phyloP scores from a whole-genome alignment of 1,139 yeast genomes.

The Taphrina wiesneri region DNA sequence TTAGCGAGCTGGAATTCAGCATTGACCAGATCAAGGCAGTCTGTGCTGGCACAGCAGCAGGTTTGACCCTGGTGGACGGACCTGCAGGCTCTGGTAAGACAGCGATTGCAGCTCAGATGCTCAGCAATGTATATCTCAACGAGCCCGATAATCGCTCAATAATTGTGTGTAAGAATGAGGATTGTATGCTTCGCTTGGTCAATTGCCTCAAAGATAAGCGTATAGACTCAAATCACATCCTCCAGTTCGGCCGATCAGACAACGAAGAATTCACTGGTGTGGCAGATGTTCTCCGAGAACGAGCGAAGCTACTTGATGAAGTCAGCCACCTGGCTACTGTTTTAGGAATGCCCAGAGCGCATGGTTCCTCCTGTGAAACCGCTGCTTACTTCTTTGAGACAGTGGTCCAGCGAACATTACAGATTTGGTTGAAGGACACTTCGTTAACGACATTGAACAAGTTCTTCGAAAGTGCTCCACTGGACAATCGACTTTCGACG shows the following conservation, averaged over 20 bases:
- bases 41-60: constrained; percentile 46
- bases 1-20: constrained; percentile 39
- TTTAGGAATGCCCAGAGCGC: constrained; percentile 50
- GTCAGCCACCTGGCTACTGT: constrained; percentile 47
- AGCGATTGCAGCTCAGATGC: constrained; percentile 42
- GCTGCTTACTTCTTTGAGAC: constrained; percentile 48
- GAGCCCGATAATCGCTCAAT: constrained; percentile 47
- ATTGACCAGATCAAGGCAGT: constrained; percentile 47
- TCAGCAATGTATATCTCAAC: constrained; percentile 43
- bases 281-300: background rate
- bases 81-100: constrained; percentile 56
- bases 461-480: constrained; percentile 39
- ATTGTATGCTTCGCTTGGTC: background rate
- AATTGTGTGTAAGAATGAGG: constrained; percentile 46
- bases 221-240: background rate
- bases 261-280: background rate
- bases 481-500: constrained; percentile 35
- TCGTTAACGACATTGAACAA: constrained; percentile 45
- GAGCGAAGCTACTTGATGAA: constrained; percentile 41
- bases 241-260: background rate
- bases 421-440: constrained; percentile 19
- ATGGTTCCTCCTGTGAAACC: constrained; percentile 51
- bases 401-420: constrained; percentile 48
- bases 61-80: constrained; percentile 50
- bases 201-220: background rate